A percentile compares a stretch with the other conserved stretches of the same genome.
phyloP scores from a whole-genome alignment of 2,329 filamentous ascomycete genomes.

The Fusarium citri region DNA sequence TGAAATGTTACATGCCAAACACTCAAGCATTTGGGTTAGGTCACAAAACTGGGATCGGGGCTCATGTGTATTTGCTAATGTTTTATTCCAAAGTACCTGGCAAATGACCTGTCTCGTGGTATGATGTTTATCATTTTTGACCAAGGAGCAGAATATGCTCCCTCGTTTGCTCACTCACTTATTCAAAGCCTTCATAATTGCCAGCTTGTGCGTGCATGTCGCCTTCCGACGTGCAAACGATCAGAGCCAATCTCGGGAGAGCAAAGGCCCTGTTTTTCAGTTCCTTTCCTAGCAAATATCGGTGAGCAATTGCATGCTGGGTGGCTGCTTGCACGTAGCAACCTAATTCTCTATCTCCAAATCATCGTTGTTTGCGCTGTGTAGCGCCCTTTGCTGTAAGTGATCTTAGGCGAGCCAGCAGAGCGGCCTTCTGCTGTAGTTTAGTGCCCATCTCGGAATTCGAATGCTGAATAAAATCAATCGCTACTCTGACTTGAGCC shows the following conservation, averaged over 20 bases:
- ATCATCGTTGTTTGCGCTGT: slow-evolving; percentile 12
- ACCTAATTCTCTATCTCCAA: slow-evolving; percentile 17
- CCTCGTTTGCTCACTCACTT: slow-evolving; percentile 16
- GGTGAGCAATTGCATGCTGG: slow-evolving; percentile 9
- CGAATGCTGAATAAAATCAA: slow-evolving; percentile 67
- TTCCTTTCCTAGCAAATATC: slow-evolving; percentile 13
- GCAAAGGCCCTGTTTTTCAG: slow-evolving; percentile 9
- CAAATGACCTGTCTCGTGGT: slow-evolving; percentile 15
- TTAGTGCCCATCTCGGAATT: slow-evolving; percentile 33
- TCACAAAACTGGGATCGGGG: background rate
- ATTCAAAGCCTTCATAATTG: background rate
- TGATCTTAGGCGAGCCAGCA: slow-evolving; percentile 38
- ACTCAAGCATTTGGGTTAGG: background rate
- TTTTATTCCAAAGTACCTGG: slow-evolving; percentile 25
- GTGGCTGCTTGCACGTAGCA: slow-evolving; percentile 23
- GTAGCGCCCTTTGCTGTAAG: slow-evolving; percentile 22
- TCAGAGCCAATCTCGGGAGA: slow-evolving; percentile 13
- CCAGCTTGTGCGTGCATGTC: slow-evolving; percentile 10
- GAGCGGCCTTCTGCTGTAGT: slow-evolving; percentile 33
- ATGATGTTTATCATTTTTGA: slow-evolving; percentile 16
- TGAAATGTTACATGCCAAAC: slow-evolving; percentile 26
- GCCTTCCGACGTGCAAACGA: slow-evolving; percentile 23
- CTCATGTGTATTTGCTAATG: background rate
- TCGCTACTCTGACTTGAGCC: slow-evolving; percentile 71
- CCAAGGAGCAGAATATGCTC: slow-evolving; percentile 12